Evolutionary conservation across 257 asterid species (phyloP).

Genomic region (Ilex asprella): DNA sequence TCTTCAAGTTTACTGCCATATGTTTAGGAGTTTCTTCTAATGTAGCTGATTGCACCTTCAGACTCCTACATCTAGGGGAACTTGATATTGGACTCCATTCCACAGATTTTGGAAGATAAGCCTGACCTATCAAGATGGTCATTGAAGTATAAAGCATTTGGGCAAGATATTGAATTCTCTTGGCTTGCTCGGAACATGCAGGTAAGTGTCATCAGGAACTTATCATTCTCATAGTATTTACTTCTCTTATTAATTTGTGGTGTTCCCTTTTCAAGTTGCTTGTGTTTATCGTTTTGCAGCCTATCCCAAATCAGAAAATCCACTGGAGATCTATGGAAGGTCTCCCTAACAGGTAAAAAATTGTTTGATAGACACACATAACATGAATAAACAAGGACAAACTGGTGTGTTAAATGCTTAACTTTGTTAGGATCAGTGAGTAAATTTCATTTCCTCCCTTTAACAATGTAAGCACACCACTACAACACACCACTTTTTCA

Average conservation of each 20-base stretch:
- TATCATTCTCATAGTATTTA: neutral
- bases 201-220: conserved; percentile 27
- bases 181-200: conserved; percentile 98
- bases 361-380: neutral
- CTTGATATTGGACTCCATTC: conserved; percentile 20
- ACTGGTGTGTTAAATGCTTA: no score
- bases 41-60: conserved; percentile 2
- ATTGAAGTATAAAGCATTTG: conserved; percentile 84
- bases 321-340: conserved; percentile 97
- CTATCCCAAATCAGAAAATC: conserved; percentile 83
- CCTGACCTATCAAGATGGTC: conserved; percentile 92
- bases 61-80: conserved; percentile 5
- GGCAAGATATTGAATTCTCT: conserved; percentile 70
- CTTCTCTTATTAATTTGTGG: neutral
- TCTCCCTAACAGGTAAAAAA: conserved; percentile 76
- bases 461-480: no score
- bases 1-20: no score
- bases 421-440: no score
- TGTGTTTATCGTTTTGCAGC: conserved; percentile 40
- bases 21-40: no score
- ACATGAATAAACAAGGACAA: no score
- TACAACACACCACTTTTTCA: no score
- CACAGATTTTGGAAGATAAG: conserved; percentile 75
- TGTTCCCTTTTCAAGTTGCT: neutral
- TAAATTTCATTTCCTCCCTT: no score